Evolutionary conservation across 495 filamentous ascomycete genomes (phyloP), one percentile per base, ranked within the genome.

Genomic region (Aspergillus bertholletiae): DNA sequence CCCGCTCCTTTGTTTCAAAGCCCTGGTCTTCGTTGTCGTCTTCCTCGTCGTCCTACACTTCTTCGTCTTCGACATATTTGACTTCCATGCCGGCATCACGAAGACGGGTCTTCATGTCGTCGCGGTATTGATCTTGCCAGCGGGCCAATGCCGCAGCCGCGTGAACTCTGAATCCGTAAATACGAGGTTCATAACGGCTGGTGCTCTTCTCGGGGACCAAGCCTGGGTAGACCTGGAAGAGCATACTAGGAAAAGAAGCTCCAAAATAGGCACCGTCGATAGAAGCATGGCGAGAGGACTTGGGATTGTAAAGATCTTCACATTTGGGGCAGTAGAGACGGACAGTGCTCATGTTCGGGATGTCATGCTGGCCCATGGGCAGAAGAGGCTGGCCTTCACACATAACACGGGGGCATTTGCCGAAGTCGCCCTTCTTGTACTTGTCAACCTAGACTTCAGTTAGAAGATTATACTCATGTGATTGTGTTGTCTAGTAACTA

Each of bases 211-310:
- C 76, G 5, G 94, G 93, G 37, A 94, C 81, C 40, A 97, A 73
- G 2, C 88, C 85, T 2, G 95, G 94, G 63, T 97, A 97, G 27
- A 97, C 94, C 72, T 98, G 94, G 80, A 97, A 97, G 49, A 98
- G 83, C 71, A 98, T 97, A 68, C 96, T 96, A 79, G 96, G 93
- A 79, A 98, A 98, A 6, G 89, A 93, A 37, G 94, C 90, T 51
- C 95, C 94, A 52, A 97, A 98, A 78, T 97, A 98, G 52, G 94
- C 94, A 51, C 94, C 94, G 69, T 99, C 94, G 68, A 99, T 96
- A 45, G 85, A 80, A 40, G 89, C 88, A 70, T 99, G 94, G 45
- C 94, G 90, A 12, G 92, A 94, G 6, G 94, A 97, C 73, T 99
- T 99, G 28, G 94, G 94, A 71, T 97, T 97, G 80, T 99, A 99